phyloP scores from a whole-genome alignment of 768 basidiomycete species.

The Pisolithus albus region DNA sequence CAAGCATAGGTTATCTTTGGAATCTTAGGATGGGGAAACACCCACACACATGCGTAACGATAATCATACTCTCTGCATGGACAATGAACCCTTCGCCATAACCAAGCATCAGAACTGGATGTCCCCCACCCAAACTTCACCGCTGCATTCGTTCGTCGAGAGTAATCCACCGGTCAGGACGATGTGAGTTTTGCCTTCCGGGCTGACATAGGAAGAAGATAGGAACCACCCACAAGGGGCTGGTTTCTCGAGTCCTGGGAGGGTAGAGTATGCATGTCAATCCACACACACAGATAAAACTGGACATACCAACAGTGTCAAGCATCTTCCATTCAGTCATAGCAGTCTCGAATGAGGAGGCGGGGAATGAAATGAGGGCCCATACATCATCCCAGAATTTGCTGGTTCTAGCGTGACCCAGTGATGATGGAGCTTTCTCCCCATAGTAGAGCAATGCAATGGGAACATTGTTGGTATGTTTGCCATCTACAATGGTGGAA shows the following conservation, averaged over 20 bases:
- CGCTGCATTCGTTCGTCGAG: conserved; percentile 35
- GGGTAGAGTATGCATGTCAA: neutral
- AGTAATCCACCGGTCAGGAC: conserved; percentile 37
- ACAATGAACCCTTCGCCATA: no score
- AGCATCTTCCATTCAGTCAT: conserved; percentile 23
- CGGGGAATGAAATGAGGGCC: conserved; percentile 21
- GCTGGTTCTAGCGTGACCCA: conserved; percentile 35
- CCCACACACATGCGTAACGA: no score
- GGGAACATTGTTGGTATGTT: conserved; percentile 6
- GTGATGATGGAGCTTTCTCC: conserved; percentile 26
- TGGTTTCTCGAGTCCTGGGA: conserved; percentile 12
- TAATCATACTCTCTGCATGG: no score
- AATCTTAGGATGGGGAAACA: neutral
- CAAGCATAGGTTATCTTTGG: neutral
- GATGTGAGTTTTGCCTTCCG: conserved; percentile 18
- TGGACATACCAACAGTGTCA: conserved; percentile 3
- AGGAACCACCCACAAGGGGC: conserved; percentile 41
- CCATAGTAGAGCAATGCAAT: conserved; percentile 34
- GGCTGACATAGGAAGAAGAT: conserved; percentile 18
- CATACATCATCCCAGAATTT: conserved; percentile 36
- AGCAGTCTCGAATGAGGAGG: neutral
- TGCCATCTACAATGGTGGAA: neutral
- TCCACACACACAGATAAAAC: neutral
- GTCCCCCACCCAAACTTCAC: conserved; percentile 36
- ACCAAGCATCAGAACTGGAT: conserved; percentile 12